Evolutionary conservation across 306 rosid genomes (phyloP).

Genomic region (Pterocarpus santalinus): DNA sequence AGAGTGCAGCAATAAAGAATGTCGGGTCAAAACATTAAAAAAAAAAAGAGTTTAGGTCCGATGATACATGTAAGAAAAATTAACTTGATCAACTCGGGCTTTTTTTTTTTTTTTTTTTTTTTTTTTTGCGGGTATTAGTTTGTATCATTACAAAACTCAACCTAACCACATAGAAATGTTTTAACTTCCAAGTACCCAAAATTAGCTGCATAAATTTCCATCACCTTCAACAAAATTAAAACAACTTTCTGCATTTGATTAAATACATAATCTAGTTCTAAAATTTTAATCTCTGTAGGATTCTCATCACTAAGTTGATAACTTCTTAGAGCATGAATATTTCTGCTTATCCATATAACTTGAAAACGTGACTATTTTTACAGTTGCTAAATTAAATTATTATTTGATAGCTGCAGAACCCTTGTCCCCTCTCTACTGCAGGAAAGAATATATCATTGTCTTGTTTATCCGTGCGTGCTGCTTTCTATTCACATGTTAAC

Average conservation of each 20-base stretch:
- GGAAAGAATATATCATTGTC: background rate
- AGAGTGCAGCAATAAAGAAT: conserved; percentile 97
- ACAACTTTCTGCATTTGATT: background rate
- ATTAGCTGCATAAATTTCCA: background rate
- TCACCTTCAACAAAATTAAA: background rate
- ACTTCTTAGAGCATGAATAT: too few species aligned
- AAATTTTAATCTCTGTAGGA: background rate
- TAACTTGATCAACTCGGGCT: background rate
- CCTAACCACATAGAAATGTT: conserved; percentile 5
- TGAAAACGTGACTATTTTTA: background rate
- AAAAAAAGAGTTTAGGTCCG: conserved; percentile 40
- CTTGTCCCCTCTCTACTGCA: background rate
- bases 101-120: background rate
- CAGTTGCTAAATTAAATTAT: conserved; percentile 3
- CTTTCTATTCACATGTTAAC: background rate
- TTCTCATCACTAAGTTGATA: conserved; percentile 9
- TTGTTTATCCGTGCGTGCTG: background rate
- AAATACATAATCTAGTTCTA: background rate
- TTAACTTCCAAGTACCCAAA: background rate
- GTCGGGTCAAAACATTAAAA: conserved; percentile 68
- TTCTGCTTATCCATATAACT: too few species aligned
- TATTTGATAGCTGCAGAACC: background rate
- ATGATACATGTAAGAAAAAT: conserved; percentile 32
- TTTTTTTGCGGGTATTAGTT: background rate
- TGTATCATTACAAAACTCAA: background rate